Conservation (phyloP, 768 basidiomycete species). For the Boletellus ananiceps region DNA sequence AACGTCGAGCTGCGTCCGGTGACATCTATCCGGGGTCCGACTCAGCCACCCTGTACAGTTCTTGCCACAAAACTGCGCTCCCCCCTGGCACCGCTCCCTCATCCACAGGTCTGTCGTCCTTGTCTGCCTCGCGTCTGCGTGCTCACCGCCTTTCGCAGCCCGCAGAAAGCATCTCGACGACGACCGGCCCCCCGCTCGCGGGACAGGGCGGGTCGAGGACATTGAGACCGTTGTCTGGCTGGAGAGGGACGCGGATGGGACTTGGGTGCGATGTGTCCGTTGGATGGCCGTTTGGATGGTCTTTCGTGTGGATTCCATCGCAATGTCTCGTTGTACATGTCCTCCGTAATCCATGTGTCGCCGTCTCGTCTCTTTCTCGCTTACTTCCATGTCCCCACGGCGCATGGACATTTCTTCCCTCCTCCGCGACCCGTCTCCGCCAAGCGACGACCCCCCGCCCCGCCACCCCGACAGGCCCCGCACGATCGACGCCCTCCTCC, state of each 20-base stretch:
- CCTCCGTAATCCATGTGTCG: not conserved
- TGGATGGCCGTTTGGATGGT: constrained; percentile 59
- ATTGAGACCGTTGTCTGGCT: constrained; percentile 84
- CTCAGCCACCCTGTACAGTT: constrained; percentile 46
- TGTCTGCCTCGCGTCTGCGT: not conserved
- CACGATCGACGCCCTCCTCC: constrained; percentile 19
- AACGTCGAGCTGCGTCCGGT: constrained; percentile 5
- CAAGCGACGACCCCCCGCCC: constrained; percentile 2
- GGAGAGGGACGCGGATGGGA: constrained; percentile 73
- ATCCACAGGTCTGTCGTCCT: constrained; percentile 45
- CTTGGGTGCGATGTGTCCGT: constrained; percentile 79
- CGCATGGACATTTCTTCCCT: constrained; percentile 75
- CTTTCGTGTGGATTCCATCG: constrained; percentile 62
- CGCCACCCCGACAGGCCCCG: constrained; percentile 7
- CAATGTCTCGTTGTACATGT: constrained; percentile 90
- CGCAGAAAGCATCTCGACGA: constrained; percentile 88
- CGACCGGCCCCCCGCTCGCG: constrained; percentile 59
- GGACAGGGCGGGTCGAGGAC: constrained; percentile 80
- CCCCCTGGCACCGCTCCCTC: constrained; percentile 1
- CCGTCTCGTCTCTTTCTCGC: not conserved
- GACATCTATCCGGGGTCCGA: constrained; percentile 39
- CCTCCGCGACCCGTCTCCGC: constrained; percentile 39
- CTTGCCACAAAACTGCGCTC: constrained; percentile 23
- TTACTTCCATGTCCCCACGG: constrained; percentile 49
- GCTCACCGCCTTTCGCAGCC: constrained; percentile 38